phyloP scores from a whole-genome alignment of 2,329 filamentous ascomycete genomes.

The Fusarium sp. region DNA sequence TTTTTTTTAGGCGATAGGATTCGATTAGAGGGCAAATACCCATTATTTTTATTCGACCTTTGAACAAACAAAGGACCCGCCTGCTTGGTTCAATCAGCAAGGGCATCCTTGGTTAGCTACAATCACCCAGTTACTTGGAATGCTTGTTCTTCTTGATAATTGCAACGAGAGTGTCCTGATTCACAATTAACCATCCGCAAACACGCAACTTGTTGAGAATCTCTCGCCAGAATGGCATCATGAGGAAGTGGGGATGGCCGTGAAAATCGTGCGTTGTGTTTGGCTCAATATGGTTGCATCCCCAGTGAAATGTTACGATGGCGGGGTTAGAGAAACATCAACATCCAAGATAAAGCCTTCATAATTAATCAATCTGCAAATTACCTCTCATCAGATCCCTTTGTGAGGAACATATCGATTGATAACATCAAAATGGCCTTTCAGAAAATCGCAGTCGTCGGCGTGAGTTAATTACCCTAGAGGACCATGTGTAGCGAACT shows the following conservation, averaged over 20 bases:
- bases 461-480: background rate
- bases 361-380: fast-evolving
- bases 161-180: fast-evolving
- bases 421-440: background rate
- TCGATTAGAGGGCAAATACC: fast-evolving
- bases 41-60: fast-evolving
- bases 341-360: background rate
- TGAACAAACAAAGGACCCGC: fast-evolving
- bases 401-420: fast-evolving
- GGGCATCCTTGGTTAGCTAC: fast-evolving
- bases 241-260: background rate
- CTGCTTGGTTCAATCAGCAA: fast-evolving
- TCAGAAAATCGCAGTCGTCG: background rate
- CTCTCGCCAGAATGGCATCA: background rate
- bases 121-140: fast-evolving
- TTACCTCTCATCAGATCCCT: fast-evolving
- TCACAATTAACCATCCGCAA: fast-evolving
- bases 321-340: background rate
- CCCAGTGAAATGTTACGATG: background rate
- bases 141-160: fast-evolving
- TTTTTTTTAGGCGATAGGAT: fast-evolving
- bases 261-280: background rate
- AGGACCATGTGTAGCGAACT: background rate
- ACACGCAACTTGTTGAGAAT: background rate
- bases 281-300: background rate